A percentile compares a stretch with the other conserved stretches of the same genome.
These are phyloP conservation scores for Aethionema arabicum DNA, from an alignment of 345 rosid genomes.

Conservation along the genomic window DNA sequence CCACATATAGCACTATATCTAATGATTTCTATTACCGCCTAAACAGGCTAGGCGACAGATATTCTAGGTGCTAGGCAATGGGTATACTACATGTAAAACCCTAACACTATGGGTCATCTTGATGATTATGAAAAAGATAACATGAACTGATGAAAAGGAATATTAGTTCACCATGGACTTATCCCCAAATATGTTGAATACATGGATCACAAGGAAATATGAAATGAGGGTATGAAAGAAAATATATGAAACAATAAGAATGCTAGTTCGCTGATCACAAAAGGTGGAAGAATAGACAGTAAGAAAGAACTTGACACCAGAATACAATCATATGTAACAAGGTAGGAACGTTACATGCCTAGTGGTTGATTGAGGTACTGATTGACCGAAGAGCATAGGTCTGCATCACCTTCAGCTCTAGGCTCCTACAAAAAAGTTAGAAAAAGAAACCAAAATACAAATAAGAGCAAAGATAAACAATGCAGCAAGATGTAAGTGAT, in stretches of 20 bases:
- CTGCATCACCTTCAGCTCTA: conserved; percentile 63
- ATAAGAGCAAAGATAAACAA: conserved; percentile 17
- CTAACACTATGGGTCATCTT: not conserved
- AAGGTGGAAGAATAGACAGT: conserved; percentile 1
- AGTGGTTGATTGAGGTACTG: conserved; percentile 67
- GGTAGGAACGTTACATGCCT: conserved; percentile 48
- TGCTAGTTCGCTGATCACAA: conserved; percentile 1
- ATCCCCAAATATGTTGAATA: not conserved
- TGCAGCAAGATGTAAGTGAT: conserved; percentile 13
- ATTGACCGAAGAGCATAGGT: conserved; percentile 69
- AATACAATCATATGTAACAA: conserved; percentile 4
- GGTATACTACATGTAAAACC: conserved; percentile 1
- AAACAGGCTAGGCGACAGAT: not conserved
- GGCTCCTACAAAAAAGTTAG: conserved; percentile 59
- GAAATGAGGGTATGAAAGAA: conserved; percentile 14
- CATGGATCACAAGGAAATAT: not conserved
- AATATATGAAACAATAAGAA: not conserved
- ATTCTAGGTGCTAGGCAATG: not conserved
- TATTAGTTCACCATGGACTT: not conserved
- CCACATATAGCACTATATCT: not conserved
- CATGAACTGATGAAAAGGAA: not conserved
- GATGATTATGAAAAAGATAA: conserved; percentile 8
- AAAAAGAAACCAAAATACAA: conserved; percentile 19
- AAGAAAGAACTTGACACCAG: conserved; percentile 9
- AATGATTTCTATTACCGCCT: not conserved